These are phyloP conservation scores for Vitis riparia DNA, from an alignment of 164 flowering plant genomes.

Conservation along the genomic window DNA sequence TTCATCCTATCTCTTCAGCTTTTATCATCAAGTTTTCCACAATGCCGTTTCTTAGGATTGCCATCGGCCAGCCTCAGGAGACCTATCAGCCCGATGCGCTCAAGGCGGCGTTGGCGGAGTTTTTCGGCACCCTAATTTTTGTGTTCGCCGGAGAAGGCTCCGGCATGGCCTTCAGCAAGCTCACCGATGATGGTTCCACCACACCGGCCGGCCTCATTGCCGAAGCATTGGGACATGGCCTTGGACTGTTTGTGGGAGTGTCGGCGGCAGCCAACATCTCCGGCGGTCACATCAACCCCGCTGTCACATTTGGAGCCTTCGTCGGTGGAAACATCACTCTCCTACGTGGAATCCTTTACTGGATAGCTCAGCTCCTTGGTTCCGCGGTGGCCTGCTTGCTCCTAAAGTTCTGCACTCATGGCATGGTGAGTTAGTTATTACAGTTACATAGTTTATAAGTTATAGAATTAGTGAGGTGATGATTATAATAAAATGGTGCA, in stretches of 20 bases:
- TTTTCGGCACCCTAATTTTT: constrained; percentile 47
- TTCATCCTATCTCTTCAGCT: too few relatives aligned
- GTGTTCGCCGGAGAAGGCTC: constrained; percentile 58
- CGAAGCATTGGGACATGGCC: constrained; percentile 41
- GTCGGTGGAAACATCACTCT: constrained; percentile 53
- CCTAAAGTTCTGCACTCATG: constrained; percentile 37
- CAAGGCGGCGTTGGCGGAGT: constrained; percentile 51
- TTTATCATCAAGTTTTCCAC: neutral
- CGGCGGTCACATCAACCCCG: constrained; percentile 64
- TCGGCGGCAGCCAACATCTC: constrained; percentile 53
- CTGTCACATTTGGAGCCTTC: constrained; percentile 57
- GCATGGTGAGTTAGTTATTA: constrained; percentile 22
- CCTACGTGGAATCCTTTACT: constrained; percentile 46
- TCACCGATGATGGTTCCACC: constrained; percentile 25
- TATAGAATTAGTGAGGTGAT: neutral
- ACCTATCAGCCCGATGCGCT: constrained; percentile 37
- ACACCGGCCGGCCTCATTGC: constrained; percentile 35
- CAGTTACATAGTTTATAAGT: neutral
- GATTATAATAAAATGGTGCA: neutral
- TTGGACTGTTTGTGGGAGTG: constrained; percentile 52
- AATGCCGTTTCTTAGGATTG: constrained; percentile 36
- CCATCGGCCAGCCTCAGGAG: constrained; percentile 36
- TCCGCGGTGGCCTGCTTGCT: constrained; percentile 46
- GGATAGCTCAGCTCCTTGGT: constrained; percentile 54
- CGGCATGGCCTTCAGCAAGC: constrained; percentile 50